Conservation (phyloP, 148 eudicot species). For the Chenopodium berlandieri region DNA sequence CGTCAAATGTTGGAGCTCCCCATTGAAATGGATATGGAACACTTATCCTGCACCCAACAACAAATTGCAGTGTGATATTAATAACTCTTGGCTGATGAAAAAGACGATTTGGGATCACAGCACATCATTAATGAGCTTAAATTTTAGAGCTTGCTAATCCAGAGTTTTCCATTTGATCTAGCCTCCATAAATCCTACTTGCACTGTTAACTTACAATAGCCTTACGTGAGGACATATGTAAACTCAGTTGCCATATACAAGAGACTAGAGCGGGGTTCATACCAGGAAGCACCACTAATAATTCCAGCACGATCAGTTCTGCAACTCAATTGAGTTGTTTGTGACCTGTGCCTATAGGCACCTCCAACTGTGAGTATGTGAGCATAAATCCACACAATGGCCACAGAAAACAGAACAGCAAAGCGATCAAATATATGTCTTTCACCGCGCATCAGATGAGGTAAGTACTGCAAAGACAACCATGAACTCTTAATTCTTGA, state of each 20-base stretch:
- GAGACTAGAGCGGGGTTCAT: conserved; percentile 16
- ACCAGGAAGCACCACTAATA: conserved; percentile 79
- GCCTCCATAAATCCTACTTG: no score
- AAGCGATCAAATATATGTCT: conserved; percentile 65
- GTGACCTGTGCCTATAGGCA: conserved; percentile 63
- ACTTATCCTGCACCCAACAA: conserved; percentile 56
- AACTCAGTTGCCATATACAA: neutral
- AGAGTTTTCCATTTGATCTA: neutral
- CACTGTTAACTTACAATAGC: neutral
- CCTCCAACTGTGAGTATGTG: conserved; percentile 85
- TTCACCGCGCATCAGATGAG: conserved; percentile 61
- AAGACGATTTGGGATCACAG: neutral
- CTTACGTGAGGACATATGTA: neutral
- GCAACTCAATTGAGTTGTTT: conserved; percentile 68
- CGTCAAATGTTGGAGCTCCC: conserved; percentile 93
- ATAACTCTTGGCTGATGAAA: neutral
- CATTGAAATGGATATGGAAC: conserved; percentile 96
- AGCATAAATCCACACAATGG: conserved; percentile 85
- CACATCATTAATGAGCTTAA: neutral
- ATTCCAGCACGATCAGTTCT: conserved; percentile 93
- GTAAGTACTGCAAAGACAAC: conserved; percentile 64
- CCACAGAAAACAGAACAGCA: conserved; percentile 77
- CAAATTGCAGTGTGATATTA: neutral
- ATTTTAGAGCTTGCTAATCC: neutral
- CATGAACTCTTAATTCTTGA: neutral